These are phyloP conservation scores for Dimocarpus longan DNA, from an alignment of 345 rosid genomes.

Conservation along the genomic window DNA sequence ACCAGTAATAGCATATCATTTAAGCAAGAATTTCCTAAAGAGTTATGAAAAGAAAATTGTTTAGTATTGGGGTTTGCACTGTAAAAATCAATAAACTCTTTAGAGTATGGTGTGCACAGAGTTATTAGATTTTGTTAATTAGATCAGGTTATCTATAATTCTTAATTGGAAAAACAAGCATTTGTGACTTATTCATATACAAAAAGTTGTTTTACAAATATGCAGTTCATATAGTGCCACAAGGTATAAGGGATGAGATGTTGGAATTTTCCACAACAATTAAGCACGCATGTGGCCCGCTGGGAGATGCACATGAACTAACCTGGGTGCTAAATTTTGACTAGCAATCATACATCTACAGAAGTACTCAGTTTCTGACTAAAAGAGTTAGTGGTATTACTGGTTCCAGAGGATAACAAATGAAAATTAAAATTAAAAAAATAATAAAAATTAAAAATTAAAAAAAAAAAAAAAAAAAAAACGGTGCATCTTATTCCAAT, in stretches of 20 bases:
- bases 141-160: background rate
- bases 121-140: background rate
- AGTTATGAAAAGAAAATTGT: background rate
- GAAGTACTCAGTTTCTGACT: background rate
- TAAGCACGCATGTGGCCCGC: background rate
- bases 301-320: background rate
- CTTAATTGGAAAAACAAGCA: background rate
- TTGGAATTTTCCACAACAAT: background rate
- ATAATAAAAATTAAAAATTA: too few species aligned
- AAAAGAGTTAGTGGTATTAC: background rate
- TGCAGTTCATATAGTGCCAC: background rate
- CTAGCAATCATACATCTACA: background rate
- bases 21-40: slow-evolving; percentile 2
- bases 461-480: too few species aligned
- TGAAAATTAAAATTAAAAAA: background rate
- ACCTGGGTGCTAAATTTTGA: background rate
- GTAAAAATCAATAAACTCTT: background rate
- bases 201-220: background rate
- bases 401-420: background rate
- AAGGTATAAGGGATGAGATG: background rate
- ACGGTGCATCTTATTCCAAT: background rate
- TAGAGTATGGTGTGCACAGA: background rate
- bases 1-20: background rate
- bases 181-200: background rate
- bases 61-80: background rate